Evolutionary conservation across 352 stramenopile species (phyloP).

Genomic region (Lagenidium sp.): DNA sequence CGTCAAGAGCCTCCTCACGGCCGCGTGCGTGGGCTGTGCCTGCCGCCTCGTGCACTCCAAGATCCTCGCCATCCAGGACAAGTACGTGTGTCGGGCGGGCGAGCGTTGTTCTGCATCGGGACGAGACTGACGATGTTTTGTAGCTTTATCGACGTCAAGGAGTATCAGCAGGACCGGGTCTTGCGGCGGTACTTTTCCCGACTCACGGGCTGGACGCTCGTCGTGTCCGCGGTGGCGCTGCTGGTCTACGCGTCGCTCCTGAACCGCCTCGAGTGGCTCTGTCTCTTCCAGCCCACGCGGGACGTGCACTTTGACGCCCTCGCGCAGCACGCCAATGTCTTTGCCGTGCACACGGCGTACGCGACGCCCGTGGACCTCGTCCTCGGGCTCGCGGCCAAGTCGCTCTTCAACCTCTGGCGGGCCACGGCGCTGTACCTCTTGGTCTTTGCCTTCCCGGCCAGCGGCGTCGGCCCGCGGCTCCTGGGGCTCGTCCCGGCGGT

Average conservation of each 20-base stretch:
- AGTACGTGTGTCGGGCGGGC: no score
- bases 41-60: slow-evolving; percentile 42
- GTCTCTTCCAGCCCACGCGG: slow-evolving; percentile 20
- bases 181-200: slow-evolving; percentile 25
- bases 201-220: slow-evolving; percentile 26
- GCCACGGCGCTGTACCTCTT: slow-evolving; percentile 36
- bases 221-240: slow-evolving; percentile 38
- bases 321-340: slow-evolving; percentile 25
- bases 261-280: slow-evolving; percentile 48
- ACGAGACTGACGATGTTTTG: slow-evolving; percentile 2
- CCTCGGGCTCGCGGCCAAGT: slow-evolving; percentile 35
- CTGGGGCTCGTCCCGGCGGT: slow-evolving; percentile 29
- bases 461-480: slow-evolving; percentile 27
- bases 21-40: slow-evolving; percentile 17
- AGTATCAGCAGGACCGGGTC: slow-evolving; percentile 49
- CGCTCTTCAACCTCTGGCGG: slow-evolving; percentile 49
- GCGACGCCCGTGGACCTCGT: slow-evolving; percentile 26
- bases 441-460: slow-evolving; percentile 45
- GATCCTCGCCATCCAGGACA: slow-evolving; percentile 49
- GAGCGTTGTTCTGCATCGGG: no score
- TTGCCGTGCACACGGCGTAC: slow-evolving; percentile 29
- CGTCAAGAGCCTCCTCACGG: slow-evolving; percentile 26
- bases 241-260: slow-evolving; percentile 48
- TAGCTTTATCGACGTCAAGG: slow-evolving; percentile 61
- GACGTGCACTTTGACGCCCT: slow-evolving; percentile 17